Conservation (phyloP, 331 rosid genomes). For the Telfairia occidentalis region DNA sequence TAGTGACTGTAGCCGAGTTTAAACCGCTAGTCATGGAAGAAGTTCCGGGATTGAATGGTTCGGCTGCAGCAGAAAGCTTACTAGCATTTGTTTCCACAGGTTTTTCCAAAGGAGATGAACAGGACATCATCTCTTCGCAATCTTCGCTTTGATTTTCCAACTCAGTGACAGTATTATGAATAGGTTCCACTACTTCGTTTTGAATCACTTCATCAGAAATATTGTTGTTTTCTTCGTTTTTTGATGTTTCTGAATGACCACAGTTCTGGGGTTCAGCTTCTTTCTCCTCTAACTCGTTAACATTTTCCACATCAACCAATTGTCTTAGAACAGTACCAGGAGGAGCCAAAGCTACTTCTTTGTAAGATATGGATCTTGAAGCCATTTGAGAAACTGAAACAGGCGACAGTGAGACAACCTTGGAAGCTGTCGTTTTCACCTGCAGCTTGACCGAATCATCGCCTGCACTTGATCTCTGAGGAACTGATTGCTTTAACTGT, state of each 20-base stretch:
- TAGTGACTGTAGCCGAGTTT: slow-evolving; percentile 36
- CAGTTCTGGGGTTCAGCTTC: slow-evolving; percentile 30
- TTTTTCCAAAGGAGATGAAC: slow-evolving; percentile 31
- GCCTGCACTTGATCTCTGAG: slow-evolving; percentile 20
- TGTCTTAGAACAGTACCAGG: slow-evolving; percentile 80
- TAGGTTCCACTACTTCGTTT: slow-evolving; percentile 22
- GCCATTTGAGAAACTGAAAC: slow-evolving; percentile 48
- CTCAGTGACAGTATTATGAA: slow-evolving; percentile 21
- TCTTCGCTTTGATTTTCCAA: slow-evolving; percentile 34
- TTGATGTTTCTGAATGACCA: slow-evolving; percentile 18
- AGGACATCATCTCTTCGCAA: slow-evolving; percentile 33
- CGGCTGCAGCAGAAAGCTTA: slow-evolving; percentile 89
- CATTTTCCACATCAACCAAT: slow-evolving; percentile 39
- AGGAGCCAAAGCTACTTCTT: slow-evolving; percentile 92
- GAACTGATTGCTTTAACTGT: slow-evolving; percentile 39
- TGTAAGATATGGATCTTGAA: slow-evolving; percentile 78
- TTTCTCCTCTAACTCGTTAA: slow-evolving; percentile 24
- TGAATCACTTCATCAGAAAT: slow-evolving; percentile 26
- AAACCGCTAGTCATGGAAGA: slow-evolving; percentile 29
- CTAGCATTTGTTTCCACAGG: slow-evolving; percentile 56
- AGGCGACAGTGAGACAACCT: slow-evolving; percentile 30
- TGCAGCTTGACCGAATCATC: slow-evolving; percentile 29
- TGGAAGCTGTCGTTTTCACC: slow-evolving; percentile 32
- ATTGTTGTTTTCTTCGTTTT: slow-evolving; percentile 30
- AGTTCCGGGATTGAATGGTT: slow-evolving; percentile 76